Percentiles rank a stretch among this genome's conserved stretches.
Conservation (phyloP, 2,329 filamentous ascomycete genomes). For the Curvularia verruculosa region DNA sequence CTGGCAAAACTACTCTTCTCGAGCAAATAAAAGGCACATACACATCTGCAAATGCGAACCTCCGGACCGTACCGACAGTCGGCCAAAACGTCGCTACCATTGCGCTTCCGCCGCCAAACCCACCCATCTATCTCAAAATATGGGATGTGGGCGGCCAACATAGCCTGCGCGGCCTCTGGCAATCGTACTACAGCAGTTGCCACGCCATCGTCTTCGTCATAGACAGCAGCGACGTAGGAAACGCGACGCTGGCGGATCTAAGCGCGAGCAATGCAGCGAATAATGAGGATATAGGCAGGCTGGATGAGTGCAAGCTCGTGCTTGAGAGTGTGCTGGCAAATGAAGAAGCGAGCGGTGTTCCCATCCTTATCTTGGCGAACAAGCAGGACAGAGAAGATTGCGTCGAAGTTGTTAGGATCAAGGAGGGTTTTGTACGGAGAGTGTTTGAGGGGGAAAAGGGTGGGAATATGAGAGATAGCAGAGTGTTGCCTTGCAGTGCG, state of each 20-base stretch:
- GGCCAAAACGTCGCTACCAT: constrained; percentile 96
- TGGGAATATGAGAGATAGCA: constrained; percentile 81
- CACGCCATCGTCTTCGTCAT: constrained; percentile 99
- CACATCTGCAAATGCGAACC: constrained; percentile 68
- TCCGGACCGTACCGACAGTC: constrained; percentile 92
- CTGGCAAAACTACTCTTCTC: constrained; percentile 97
- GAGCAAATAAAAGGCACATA: constrained; percentile 94
- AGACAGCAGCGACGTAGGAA: constrained; percentile 90
- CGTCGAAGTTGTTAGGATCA: constrained; percentile 95
- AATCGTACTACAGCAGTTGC: constrained; percentile 90
- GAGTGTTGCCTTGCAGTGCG: constrained; percentile 91
- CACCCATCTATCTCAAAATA: constrained; percentile 96
- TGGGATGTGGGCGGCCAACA: constrained; percentile 98
- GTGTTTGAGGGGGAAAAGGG: constrained; percentile 96
- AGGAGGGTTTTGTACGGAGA: constrained; percentile 92
- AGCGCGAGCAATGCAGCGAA: constrained; percentile 39
- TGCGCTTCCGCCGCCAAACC: constrained; percentile 63
- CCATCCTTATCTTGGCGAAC: constrained; percentile 89
- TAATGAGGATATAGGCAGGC: constrained; percentile 57
- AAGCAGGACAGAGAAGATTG: constrained; percentile 98
- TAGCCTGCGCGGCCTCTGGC: constrained; percentile 87
- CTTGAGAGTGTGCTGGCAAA: constrained; percentile 89
- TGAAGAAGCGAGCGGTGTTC: constrained; percentile 87
- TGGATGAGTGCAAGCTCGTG: constrained; percentile 88
- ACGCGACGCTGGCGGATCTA: constrained; percentile 70